Conservation (phyloP, 2,329 filamentous ascomycete species). For the Cryphonectria carpinicola region DNA sequence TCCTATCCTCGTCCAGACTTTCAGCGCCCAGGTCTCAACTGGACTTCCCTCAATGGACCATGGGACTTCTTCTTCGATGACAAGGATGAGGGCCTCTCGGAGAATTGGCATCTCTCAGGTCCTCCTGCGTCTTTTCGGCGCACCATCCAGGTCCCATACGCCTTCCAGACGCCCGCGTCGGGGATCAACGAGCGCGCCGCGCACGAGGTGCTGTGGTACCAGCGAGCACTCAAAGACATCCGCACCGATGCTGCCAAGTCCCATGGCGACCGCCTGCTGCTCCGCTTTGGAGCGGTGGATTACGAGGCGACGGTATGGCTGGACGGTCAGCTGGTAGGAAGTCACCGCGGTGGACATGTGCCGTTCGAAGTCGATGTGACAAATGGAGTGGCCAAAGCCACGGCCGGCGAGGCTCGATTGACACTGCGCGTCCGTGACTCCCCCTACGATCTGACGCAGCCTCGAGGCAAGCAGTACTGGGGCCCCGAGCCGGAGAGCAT, state of each 20-base stretch:
- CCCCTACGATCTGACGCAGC: conserved; percentile 66
- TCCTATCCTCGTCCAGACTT: conserved; percentile 69
- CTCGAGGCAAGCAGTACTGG: conserved; percentile 71
- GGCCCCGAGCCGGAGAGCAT: conserved; percentile 62
- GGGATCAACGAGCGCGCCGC: conserved; percentile 64
- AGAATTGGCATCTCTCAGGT: conserved; percentile 57
- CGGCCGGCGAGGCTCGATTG: conserved; percentile 43
- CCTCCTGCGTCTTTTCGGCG: conserved; percentile 54
- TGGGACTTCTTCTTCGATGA: conserved; percentile 72
- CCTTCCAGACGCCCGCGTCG: conserved; percentile 67
- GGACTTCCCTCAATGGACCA: conserved; percentile 63
- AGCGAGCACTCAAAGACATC: conserved; percentile 55
- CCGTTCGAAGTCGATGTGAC: conserved; percentile 63
- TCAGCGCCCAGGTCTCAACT: conserved; percentile 56
- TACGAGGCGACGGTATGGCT: conserved; percentile 64
- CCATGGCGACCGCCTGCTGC: conserved; percentile 48
- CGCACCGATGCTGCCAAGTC: conserved; percentile 47
- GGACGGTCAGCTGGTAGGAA: conserved; percentile 54
- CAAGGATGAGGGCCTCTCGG: conserved; percentile 56
- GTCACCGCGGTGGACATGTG: conserved; percentile 63
- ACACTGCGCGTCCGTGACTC: conserved; percentile 66
- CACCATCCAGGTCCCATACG: conserved; percentile 65
- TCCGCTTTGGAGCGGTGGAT: conserved; percentile 65
- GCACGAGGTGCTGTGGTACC: conserved; percentile 72
- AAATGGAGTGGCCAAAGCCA: conserved; percentile 44